Evolutionary conservation across 1,284 basidiomycete species (phyloP).

Genomic region (Singerocomus rubriflavus): DNA sequence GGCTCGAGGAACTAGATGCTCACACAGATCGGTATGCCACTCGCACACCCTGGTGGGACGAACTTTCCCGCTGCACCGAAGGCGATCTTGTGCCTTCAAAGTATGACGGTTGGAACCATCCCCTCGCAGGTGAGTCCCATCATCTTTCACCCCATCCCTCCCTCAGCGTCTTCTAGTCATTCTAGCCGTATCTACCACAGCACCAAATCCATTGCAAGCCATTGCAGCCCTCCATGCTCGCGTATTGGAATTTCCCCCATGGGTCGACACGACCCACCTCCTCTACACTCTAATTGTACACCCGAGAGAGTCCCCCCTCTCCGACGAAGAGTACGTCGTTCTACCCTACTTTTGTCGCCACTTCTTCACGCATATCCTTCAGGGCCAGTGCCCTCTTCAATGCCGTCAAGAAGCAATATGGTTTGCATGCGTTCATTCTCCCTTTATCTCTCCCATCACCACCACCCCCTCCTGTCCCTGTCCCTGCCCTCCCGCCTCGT

Average conservation of each 20-base stretch:
- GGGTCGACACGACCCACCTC: slow-evolving; percentile 70
- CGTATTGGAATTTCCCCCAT: slow-evolving; percentile 62
- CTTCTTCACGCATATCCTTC: slow-evolving; percentile 12
- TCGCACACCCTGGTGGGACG: slow-evolving; percentile 81
- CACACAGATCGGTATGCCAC: slow-evolving; percentile 39
- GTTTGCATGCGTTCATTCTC: slow-evolving; percentile 69
- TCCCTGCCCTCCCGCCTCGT: slow-evolving; percentile 61
- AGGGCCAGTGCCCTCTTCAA: slow-evolving; percentile 76
- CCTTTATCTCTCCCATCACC: slow-evolving; percentile 57
- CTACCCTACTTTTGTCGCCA: background rate
- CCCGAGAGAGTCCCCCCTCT: slow-evolving; percentile 62
- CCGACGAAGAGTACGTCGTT: slow-evolving; percentile 70
- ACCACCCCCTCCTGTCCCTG: slow-evolving; percentile 59
- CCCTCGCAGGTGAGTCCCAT: slow-evolving; percentile 59
- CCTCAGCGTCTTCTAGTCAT: slow-evolving; percentile 49
- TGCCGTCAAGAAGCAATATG: slow-evolving; percentile 80
- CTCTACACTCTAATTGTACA: slow-evolving; percentile 75
- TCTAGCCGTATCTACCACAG: slow-evolving; percentile 71
- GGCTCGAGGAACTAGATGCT: slow-evolving; percentile 60
- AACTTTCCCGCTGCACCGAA: slow-evolving; percentile 68
- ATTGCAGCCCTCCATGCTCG: slow-evolving; percentile 67
- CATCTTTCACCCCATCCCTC: slow-evolving; percentile 1
- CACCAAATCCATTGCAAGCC: slow-evolving; percentile 73
- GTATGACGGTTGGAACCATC: slow-evolving; percentile 80
- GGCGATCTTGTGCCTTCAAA: slow-evolving; percentile 69